Base-by-base conservation (phyloP, 768 basidiomycete genomes). In the Termitomyces eurrhizus region DNA sequence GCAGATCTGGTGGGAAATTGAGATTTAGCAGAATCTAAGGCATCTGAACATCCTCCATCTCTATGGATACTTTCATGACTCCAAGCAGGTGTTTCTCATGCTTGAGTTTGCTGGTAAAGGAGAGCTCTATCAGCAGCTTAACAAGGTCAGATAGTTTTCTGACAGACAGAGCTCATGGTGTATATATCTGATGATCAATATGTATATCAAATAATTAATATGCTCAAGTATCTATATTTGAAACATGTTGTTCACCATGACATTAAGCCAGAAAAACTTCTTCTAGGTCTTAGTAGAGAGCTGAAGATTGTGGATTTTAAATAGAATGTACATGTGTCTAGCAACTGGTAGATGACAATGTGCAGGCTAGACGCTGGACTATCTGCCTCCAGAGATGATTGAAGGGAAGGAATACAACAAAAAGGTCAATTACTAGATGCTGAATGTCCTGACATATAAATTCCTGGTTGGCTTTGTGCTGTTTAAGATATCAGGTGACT, bases 211-310 rank as follows among this genome's bases (percentile, higher is more conserved):
- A 21, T 21, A 21, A 21, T 21, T 21, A 21, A 21, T 21, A 21
- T 21, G 21, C 77, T 99, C 45, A 79, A 78, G 8, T 99, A 99
- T 70, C 81, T 98, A n/a, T 97, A 99, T 71, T 77, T 80, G 52
- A 99, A 98, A 70, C 95, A 98, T 68, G 95, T 99, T 68, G 98
- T 98, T 56, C 97, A 99, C 73, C 86, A 97, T 41, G 97, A 99
- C 68, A 99, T 99, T 76, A 99, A 99, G 74, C 97, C 97, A 0
- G 96, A 99, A 77, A 99, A 99, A 73, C 75, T 99, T 54, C 82
- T 99, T 32, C 78, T 98, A 12, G 95, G 95, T 6, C 84, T 98
- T 67, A 93, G 94, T 68, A 96, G 96, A 36, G 96, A 98, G 71
- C 79, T 99, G 67, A 98, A 99, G 81, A 96, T 99, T 63, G 97